Base-by-base conservation (phyloP, 352 stramenopile species). In the Phytopythium mirpurense region DNA sequence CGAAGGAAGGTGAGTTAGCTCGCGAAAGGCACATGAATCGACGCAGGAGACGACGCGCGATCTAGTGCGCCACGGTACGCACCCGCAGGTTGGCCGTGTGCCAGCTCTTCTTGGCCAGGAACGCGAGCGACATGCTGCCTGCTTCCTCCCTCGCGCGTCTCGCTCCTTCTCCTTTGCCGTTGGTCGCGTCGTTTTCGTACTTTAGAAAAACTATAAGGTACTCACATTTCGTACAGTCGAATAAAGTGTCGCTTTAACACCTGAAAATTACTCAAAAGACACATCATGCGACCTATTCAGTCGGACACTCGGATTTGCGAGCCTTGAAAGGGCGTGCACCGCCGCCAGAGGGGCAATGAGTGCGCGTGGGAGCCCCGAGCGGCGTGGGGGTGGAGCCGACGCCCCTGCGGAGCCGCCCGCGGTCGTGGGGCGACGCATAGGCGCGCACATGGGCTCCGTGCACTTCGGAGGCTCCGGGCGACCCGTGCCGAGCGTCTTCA, bases 101-200 rank as follows among this genome's bases (percentile, higher is more conserved):
- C 94, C 94, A 99, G 83, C 90, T 98, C 85, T 98, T 99, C 87
- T 97, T 98, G 75, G 78, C 77, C 65, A 96, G 82, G 72, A 98
- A 99, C 63, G 78, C 88, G 64, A 96, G 86, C 61, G 79, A 96
- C 70, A 95, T 95, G 24, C 18, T 46, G 21, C n/a, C 57, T 37
- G 31, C 37, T 50, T 54, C 15, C 8, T 43, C 27, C 27, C 7
- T 6, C 36, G 18, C n/a, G 37, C 37, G 24, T 43, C 3, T n/a
- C 11, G 7, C 37, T 7, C 16, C 15, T 43, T 47, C 12, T 32
- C 23, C 41, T 23, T 47, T 47, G 23, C 23, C 32, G 32, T 10
- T 36, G 32, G 6, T 2, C 7, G 32, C 7, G 2, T 11, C 32
- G 32, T 15, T 16, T 15, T 36, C 32, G 32, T 36, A 36, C 32